Conservation (phyloP, 495 filamentous ascomycete genomes). For the Copromyces sp. region DNA sequence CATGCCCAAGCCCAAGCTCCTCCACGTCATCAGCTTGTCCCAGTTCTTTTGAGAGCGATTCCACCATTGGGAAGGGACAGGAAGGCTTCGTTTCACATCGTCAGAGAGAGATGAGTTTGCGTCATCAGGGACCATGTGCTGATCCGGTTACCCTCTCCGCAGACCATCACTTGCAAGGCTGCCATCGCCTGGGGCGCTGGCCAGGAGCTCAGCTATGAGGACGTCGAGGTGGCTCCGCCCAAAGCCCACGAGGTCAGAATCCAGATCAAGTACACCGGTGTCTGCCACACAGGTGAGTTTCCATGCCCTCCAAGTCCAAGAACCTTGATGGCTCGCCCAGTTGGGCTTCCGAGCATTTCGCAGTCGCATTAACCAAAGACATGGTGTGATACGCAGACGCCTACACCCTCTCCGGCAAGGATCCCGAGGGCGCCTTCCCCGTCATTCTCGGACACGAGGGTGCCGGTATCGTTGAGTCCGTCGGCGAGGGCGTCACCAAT, state of each 20-base stretch:
- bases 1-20: background rate
- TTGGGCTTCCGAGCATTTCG: background rate
- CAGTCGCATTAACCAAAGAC: background rate
- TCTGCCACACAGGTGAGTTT: slow-evolving; percentile 85
- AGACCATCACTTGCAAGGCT: slow-evolving; percentile 59
- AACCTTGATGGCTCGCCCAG: slow-evolving; percentile 4
- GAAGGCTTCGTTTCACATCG: background rate
- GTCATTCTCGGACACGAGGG: slow-evolving; percentile 95
- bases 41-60: background rate
- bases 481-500: slow-evolving; percentile 88
- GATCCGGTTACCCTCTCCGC: background rate
- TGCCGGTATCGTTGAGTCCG: slow-evolving; percentile 91
- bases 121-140: background rate
- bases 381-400: slow-evolving; percentile 51
- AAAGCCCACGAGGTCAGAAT: slow-evolving; percentile 93
- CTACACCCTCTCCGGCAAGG: slow-evolving; percentile 96
- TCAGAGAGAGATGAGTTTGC: background rate
- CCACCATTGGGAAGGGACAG: background rate
- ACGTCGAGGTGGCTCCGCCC: slow-evolving; percentile 87
- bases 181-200: slow-evolving; percentile 95
- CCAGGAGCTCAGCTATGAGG: slow-evolving; percentile 78
- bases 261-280: slow-evolving; percentile 90
- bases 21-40: background rate
- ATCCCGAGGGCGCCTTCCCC: slow-evolving; percentile 96
- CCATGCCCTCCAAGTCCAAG: background rate